Base-by-base conservation (phyloP, 2,329 filamentous ascomycete genomes). In the Metarhizium robertsii region DNA sequence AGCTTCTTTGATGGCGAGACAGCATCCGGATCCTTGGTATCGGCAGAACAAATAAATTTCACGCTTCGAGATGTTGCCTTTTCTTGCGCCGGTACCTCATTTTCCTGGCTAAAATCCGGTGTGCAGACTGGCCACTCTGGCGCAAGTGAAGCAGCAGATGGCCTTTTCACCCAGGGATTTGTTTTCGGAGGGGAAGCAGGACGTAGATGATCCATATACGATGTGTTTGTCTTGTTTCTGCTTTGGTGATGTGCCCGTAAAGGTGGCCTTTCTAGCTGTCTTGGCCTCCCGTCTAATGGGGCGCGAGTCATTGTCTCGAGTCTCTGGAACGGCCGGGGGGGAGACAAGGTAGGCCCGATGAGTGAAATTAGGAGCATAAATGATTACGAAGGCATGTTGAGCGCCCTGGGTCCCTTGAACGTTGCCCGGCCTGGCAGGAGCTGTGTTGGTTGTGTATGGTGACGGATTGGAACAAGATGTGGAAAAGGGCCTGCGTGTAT, bases 171-270 rank as follows among this genome's bases (percentile, higher is more conserved):
- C 69, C 69, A 71, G 32, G 69, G 69, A 55, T 69, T 71, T 5
- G 58, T 59, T 49, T 63, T 67, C 6, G 69, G 69, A 6, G 68
- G 67, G 3, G 67, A 69, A 4, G 69, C 68, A 38, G 68, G 68
- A 30, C 61, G 64, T 16, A 70, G 58, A 13, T 57, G 60, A 38
- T 60, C 42, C 6, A 43, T 29, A 14, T 3, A 16, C 29, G 45
- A 4, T 40, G 18, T 47, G 13, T 30, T 53, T 16, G 14, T 20
- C 4, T 25, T 48, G 16, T 29, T 55, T 20, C 29, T 49, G 18
- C n/a, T 42, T 10, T 14, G n/a, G 8, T 52, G 53, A 61, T 64
- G 36, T 64, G 66, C 52, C 67, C 67, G 36, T 65, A 66, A 34
- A 65, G 62, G 62, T 40, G 42, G 18, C 20, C 50, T 40, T 16